Evolutionary conservation across 2,329 filamentous ascomycete species (phyloP).

Genomic region (Pseudogymnoascus sp.): DNA sequence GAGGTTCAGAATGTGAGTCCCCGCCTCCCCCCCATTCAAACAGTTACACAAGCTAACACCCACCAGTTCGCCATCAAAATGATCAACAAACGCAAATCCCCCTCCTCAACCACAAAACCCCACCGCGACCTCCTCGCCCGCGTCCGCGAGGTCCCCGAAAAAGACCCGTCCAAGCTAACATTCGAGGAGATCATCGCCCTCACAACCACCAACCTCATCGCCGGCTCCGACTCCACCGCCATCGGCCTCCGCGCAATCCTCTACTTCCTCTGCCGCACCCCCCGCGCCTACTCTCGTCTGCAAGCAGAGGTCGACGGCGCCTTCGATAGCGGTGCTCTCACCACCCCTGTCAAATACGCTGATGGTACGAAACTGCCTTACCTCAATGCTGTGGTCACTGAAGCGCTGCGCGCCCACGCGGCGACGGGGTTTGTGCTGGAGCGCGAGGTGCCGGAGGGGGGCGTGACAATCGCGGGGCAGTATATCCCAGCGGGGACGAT

Average conservation of each 20-base stretch:
- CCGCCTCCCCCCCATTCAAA: constrained; percentile 23
- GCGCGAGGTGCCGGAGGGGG: constrained; percentile 33
- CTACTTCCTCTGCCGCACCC: constrained; percentile 35
- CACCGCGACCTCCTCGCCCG: constrained; percentile 15
- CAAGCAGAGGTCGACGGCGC: constrained; percentile 19
- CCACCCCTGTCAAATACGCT: constrained; percentile 20
- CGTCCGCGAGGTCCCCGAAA: constrained; percentile 17
- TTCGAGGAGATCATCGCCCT: constrained; percentile 2
- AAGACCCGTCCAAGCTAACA: background rate
- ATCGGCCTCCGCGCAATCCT: constrained; percentile 39
- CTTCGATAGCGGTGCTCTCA: constrained; percentile 29
- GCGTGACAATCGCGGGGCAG: constrained; percentile 20
- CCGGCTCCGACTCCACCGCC: constrained; percentile 38
- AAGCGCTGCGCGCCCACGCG: constrained; percentile 40
- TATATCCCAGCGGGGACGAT: constrained; percentile 27
- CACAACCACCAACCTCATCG: constrained; percentile 5
- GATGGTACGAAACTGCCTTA: constrained; percentile 33
- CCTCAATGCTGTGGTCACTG: constrained; percentile 43
- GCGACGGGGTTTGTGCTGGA: constrained; percentile 37
- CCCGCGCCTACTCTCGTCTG: constrained; percentile 17
- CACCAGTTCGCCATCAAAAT: background rate
- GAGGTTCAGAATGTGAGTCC: constrained; percentile 28
- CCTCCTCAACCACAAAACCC: background rate
- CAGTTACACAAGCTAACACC: background rate
- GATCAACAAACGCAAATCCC: background rate